Base-by-base conservation (phyloP, 2,329 filamentous ascomycete genomes). In the Geosmithia morbida region DNA sequence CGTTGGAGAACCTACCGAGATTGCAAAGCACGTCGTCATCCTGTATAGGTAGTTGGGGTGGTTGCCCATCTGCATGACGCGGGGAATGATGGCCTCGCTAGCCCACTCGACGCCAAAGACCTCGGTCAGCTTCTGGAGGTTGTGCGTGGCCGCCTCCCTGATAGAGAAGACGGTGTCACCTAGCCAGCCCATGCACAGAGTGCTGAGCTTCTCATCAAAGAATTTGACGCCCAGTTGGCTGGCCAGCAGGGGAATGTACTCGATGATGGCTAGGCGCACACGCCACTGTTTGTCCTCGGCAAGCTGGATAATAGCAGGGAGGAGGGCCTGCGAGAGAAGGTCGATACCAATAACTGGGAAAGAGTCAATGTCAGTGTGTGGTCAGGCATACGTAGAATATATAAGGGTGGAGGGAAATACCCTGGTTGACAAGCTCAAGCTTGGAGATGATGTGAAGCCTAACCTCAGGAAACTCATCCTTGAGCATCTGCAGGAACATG, bases 1-100 rank as follows among this genome's bases (percentile, higher is more conserved):
- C 10, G 8, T 16, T 29, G 17, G 22, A 22, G 5, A 22, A 77
- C 86, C 73, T 76, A 98, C 92, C 57, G 88, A 90, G 55, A 98
- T 94, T 52, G 92, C 92, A 65, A 98, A 98, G 70, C 90, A 97
- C n/a, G 92, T 98, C 10, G 92, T 98, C 92, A 98, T 98, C 63
- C 92, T 80, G 76, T 98, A 98, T 47, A 98, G 83, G 65, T 98
- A 98, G 71, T 98, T 98, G 51, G 90, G 87, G 64, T 98, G 92
- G 61, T 87, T 86, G 50, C 92, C 92, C 92, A 98, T 97, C 39
- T 85, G 86, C 77, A 95, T 92, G 54, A 98, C 92, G 72, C 97
- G 97, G 51, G 92, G 92, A 57, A 98, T 94, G 60, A 98, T 98
- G 44, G 89, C 88, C 62, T 89, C 86, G 64, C 84, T 94, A 42